Evolutionary conservation across 176 grass and related monocot genomes (phyloP), one percentile per base, ranked within the genome.

Genomic region (Raddia guianensis): DNA sequence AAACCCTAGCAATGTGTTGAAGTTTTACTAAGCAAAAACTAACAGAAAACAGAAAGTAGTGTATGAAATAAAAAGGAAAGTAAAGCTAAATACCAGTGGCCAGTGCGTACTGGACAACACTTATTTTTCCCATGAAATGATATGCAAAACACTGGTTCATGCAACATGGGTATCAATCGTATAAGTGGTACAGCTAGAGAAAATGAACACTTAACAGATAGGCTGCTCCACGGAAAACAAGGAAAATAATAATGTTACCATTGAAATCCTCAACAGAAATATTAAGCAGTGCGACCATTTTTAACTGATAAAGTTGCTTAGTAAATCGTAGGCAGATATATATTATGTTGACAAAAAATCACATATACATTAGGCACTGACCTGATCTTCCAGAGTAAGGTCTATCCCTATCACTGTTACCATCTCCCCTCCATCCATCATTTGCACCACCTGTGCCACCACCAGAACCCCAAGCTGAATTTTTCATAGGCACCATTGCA

Each of bases 401-500:
- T 46, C 75, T 87, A 63, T 93, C 96, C 83, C 89, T 91, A 9
- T 92, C 91, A 34, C 79, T 85, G 57, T 84, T 90, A 12, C 78
- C 73, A 65, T 92, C 83, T 78, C 86, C 87, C 70, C 85, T 87
- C 80, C 90, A 85, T 27, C 86, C 83, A 74, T 90, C 90, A 75
- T 88, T 86, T 69, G 27, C 48, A 4, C 76, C 92, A 68, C 87
- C 88, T 64, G 59, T 65, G 9, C 19, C 54, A 20, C 70, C 79
- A 79, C 85, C 85, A 40, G 80, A 89, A 63, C 65, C 86, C 79
- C 80, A 94, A 48, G 32, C 77, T 62, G 86, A 67, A 73, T 19
- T 94, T 83, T 93, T 91, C 92, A 90, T 98, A 34, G 92, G 95
- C 42, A 98, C 95, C 86, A 91, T 89, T 54, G 95, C 92, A 58